These are phyloP conservation scores for Ascoidea asiatica DNA, from an alignment of 805 yeast genomes.

Conservation along the genomic window DNA sequence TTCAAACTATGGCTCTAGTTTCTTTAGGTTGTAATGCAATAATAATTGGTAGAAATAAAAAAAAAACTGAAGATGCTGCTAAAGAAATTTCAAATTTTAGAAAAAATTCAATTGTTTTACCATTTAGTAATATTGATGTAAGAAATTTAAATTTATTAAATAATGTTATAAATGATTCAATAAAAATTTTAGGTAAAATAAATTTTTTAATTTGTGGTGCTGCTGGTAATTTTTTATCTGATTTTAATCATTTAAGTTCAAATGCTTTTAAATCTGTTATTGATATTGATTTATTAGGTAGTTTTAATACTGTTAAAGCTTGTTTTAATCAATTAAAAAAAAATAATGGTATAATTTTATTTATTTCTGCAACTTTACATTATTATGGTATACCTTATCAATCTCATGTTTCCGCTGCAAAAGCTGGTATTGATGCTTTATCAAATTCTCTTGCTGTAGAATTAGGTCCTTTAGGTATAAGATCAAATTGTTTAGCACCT, in stretches of 20 bases:
- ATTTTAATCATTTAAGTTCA: slow-evolving; percentile 62
- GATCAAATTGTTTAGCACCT: slow-evolving; percentile 81
- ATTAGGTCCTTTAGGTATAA: slow-evolving; percentile 78
- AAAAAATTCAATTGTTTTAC: slow-evolving; percentile 52
- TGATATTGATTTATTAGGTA: slow-evolving; percentile 77
- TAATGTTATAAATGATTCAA: slow-evolving; percentile 53
- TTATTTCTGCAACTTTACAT: slow-evolving; percentile 84
- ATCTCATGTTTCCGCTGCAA: slow-evolving; percentile 86
- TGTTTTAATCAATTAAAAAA: slow-evolving; percentile 48
- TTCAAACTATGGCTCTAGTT: slow-evolving; percentile 77
- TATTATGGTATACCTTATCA: slow-evolving; percentile 84
- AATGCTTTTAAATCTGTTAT: slow-evolving; percentile 86
- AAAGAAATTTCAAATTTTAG: slow-evolving; percentile 45
- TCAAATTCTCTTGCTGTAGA: slow-evolving; percentile 80
- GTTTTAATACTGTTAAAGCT: slow-evolving; percentile 84
- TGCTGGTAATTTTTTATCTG: slow-evolving; percentile 84
- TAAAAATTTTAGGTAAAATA: slow-evolving; percentile 56
- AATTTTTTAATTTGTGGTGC: slow-evolving; percentile 92
- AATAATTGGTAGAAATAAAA: slow-evolving; percentile 64
- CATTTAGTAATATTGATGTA: slow-evolving; percentile 67
- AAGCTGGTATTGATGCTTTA: slow-evolving; percentile 88
- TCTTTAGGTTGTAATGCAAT: slow-evolving; percentile 79
- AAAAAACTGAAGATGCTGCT: slow-evolving; percentile 57
- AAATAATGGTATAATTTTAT: slow-evolving; percentile 59
- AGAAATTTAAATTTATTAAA: slow-evolving; percentile 48